A percentile compares a stretch with the other conserved stretches of the same genome.
Conservation (phyloP, 441 rosid species). For the Omphalea diandra region DNA sequence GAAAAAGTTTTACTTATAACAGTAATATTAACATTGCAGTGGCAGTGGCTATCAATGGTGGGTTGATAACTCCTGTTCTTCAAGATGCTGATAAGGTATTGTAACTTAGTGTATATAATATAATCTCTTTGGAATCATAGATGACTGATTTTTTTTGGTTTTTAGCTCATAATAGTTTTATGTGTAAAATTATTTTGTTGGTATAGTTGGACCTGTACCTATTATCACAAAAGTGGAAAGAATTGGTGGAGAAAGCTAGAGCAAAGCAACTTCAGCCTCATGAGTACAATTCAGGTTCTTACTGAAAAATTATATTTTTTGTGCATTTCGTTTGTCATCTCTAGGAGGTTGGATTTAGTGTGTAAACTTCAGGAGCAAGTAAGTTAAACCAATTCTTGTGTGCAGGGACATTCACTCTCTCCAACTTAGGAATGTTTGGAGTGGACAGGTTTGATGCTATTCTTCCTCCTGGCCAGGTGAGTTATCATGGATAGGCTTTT, state of each 20-base stretch:
- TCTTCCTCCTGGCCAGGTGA: constrained; percentile 95
- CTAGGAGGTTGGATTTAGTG: constrained; percentile 8
- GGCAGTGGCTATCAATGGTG: constrained; percentile 95
- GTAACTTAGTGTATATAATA: not conserved
- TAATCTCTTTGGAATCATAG: not conserved
- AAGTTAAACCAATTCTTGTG: constrained; percentile 12
- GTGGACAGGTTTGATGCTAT: constrained; percentile 98
- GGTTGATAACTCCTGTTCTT: constrained; percentile 95
- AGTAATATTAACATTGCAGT: constrained; percentile 81
- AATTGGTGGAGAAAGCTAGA: constrained; percentile 87
- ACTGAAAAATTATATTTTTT: not conserved
- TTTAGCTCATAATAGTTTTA: not conserved
- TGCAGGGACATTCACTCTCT: constrained; percentile 93
- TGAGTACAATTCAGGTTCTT: constrained; percentile 91
- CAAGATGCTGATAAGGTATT: constrained; percentile 94
- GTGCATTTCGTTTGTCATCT: not conserved
- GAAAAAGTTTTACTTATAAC: constrained; percentile 78
- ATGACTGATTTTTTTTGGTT: not conserved
- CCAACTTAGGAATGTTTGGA: constrained; percentile 95
- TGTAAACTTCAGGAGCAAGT: not conserved
- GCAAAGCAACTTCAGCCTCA: constrained; percentile 90
- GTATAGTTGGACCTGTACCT: constrained; percentile 82
- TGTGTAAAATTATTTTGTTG: constrained; percentile 24
- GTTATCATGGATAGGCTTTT: constrained; percentile 7
- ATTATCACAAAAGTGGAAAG: constrained; percentile 96